These are phyloP conservation scores for Ascochyta viciae-villosae DNA, from an alignment of 2,329 filamentous ascomycete genomes.

Conservation along the genomic window DNA sequence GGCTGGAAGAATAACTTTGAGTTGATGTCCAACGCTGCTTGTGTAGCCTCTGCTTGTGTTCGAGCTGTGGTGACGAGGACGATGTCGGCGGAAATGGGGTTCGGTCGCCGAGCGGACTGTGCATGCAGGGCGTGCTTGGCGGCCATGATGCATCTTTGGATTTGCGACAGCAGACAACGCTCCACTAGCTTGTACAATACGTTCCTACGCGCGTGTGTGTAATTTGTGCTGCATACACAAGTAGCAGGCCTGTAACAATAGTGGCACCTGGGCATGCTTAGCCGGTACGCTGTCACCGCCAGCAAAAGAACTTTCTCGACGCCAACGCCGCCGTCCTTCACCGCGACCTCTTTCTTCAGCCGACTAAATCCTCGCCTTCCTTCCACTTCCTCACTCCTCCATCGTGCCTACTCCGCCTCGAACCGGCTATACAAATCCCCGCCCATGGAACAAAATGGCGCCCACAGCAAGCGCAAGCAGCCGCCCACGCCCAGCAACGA, in stretches of 20 bases:
- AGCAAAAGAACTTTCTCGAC: constrained; percentile 38
- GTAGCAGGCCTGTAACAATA: constrained; percentile 13
- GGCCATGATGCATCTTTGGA: constrained; percentile 11
- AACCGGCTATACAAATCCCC: constrained; percentile 14
- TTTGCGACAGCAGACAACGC: constrained; percentile 7
- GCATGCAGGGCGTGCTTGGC: constrained; percentile 21
- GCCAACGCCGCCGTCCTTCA: constrained; percentile 18
- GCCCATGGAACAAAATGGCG: constrained; percentile 59
- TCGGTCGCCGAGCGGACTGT: constrained; percentile 27
- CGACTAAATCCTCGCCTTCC: constrained; percentile 7
- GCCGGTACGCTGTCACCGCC: constrained; percentile 38
- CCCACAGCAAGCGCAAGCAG: constrained; percentile 63
- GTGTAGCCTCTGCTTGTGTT: neutral
- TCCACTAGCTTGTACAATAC: constrained; percentile 11
- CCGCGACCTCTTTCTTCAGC: constrained; percentile 16
- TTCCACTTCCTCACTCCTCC: constrained; percentile 4
- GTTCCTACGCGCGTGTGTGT: constrained; percentile 9
- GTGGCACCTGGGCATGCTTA: constrained; percentile 36
- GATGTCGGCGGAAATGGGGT: constrained; percentile 12
- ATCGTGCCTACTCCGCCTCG: constrained; percentile 3
- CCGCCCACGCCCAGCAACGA: constrained; percentile 55
- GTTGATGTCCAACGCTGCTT: neutral
- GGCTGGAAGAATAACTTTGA: no score
- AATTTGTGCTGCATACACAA: constrained; percentile 8
- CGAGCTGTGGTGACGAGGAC: constrained; percentile 4